phyloP scores from a whole-genome alignment of 257 asterid genomes.

The Scutellaria minor region DNA sequence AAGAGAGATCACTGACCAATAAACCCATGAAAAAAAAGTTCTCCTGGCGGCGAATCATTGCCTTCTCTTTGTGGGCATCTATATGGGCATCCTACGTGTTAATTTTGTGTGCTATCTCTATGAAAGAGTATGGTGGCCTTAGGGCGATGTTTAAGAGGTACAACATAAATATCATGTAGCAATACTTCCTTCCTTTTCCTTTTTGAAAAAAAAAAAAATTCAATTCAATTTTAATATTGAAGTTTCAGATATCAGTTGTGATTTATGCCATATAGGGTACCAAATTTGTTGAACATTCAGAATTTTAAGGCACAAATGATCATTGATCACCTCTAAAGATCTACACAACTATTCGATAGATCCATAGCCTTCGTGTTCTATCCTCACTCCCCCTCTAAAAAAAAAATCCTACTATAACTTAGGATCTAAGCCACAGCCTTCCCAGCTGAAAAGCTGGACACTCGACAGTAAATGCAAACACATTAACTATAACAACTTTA shows the following conservation, averaged over 20 bases:
- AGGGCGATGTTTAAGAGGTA: constrained; percentile 89
- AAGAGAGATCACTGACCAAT: constrained; percentile 38
- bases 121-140: constrained; percentile 82
- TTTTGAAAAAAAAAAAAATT: neutral
- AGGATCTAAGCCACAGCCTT: too few relatives aligned
- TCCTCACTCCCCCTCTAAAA: too few relatives aligned
- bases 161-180: constrained; percentile 15
- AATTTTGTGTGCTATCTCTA: constrained; percentile 63
- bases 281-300: neutral
- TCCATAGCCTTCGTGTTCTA: too few relatives aligned
- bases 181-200: constrained; percentile 15
- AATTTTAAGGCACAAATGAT: neutral
- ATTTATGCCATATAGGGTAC: constrained; percentile 14
- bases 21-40: constrained; percentile 44
- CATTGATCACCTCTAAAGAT: neutral
- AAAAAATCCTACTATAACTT: too few relatives aligned
- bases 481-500: neutral
- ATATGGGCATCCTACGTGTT: constrained; percentile 73
- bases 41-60: constrained; percentile 62
- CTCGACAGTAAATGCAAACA: neutral
- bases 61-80: constrained; percentile 70
- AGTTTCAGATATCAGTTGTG: constrained; percentile 17
- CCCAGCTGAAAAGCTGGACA: neutral
- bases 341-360: neutral
- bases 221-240: constrained; percentile 1